phyloP scores from a whole-genome alignment of 169 alveolate genomes.

The Cryptosporidium viatorum region DNA sequence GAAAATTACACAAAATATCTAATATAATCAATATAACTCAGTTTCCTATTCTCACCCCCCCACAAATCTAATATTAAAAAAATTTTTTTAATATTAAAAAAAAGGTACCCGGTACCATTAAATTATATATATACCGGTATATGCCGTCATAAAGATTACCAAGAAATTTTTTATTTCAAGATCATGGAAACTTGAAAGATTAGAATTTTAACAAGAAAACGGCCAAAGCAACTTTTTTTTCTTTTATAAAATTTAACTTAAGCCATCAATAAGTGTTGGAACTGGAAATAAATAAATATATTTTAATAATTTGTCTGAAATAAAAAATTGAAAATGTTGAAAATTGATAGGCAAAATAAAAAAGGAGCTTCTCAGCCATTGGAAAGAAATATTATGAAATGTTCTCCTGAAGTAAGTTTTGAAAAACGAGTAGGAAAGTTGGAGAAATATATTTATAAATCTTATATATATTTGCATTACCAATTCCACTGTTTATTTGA shows the following conservation, averaged over 20 bases:
- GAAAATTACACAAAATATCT: too few species aligned
- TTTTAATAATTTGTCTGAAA: not conserved
- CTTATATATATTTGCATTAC: not conserved
- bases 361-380: constrained; percentile 65
- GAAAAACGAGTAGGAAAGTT: not conserved
- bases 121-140: not conserved
- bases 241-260: too few species aligned
- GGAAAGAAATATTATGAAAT: constrained; percentile 60
- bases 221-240: not conserved
- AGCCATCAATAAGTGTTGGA: not conserved
- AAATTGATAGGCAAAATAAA: constrained; percentile 43
- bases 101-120: constrained; percentile 13
- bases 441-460: not conserved
- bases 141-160: not conserved
- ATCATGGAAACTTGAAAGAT: not conserved
- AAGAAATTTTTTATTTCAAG: not conserved
- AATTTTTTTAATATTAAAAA: not conserved
- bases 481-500: not conserved
- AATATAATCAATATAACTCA: too few species aligned
- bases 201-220: not conserved
- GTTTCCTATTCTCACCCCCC: not conserved
- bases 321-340: constrained; percentile 20
- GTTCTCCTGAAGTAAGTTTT: constrained; percentile 54
- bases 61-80: not conserved
- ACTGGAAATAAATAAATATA: not conserved